Conservation (phyloP, 2,329 filamentous ascomycete genomes). For the Exophiala mesophila region DNA sequence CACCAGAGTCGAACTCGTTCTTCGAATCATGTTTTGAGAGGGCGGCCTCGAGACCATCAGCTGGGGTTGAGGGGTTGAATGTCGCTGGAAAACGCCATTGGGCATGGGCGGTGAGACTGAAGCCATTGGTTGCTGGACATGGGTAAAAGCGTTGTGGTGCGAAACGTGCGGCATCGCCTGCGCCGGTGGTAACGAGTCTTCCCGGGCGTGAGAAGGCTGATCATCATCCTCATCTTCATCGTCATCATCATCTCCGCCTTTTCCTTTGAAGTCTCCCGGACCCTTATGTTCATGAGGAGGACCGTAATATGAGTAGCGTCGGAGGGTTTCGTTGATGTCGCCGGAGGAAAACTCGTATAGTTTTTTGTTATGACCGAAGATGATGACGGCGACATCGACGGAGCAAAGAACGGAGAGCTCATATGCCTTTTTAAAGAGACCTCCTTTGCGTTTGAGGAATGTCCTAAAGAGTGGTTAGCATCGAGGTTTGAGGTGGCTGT, state of each 20-base stretch:
- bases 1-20: conserved; percentile 68
- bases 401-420: conserved; percentile 97
- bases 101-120: conserved; percentile 84
- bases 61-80: conserved; percentile 76
- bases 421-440: conserved; percentile 98
- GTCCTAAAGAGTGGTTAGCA: conserved; percentile 55
- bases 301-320: conserved; percentile 87
- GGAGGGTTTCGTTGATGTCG: conserved; percentile 87
- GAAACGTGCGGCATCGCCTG: conserved; percentile 57
- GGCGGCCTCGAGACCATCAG: conserved; percentile 65
- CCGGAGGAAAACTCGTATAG: conserved; percentile 94
- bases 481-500: neutral
- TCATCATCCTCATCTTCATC: conserved; percentile 77
- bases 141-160: conserved; percentile 64
- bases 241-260: conserved; percentile 65
- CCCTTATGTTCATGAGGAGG: conserved; percentile 94
- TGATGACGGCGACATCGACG: conserved; percentile 97
- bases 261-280: conserved; percentile 82
- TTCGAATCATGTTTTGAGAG: conserved; percentile 73
- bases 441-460: conserved; percentile 97
- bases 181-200: conserved; percentile 53
- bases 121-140: conserved; percentile 75
- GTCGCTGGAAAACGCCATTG: conserved; percentile 69
- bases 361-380: conserved; percentile 98
- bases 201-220: conserved; percentile 59